Evolutionary conservation across 1,284 basidiomycete species (phyloP).

Genomic region (Coniophora puteana): DNA sequence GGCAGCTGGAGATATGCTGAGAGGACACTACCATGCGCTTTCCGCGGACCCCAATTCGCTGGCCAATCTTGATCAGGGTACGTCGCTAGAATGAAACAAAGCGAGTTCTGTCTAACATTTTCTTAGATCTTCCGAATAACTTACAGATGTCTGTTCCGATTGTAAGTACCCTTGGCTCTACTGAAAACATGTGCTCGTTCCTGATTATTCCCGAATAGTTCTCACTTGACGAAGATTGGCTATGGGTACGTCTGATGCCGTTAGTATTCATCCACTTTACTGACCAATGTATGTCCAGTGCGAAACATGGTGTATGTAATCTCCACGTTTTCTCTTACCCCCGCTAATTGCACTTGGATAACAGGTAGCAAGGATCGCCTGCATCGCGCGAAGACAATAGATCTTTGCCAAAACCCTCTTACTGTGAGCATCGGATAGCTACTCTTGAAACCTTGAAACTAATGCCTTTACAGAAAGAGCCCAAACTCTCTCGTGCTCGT

Average conservation of each 20-base stretch:
- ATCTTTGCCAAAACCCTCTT: slow-evolving; percentile 89
- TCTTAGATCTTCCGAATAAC: slow-evolving; percentile 90
- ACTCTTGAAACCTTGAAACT: neutral
- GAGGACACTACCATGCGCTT: slow-evolving; percentile 89
- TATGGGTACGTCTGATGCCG: slow-evolving; percentile 66
- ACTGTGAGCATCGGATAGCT: slow-evolving; percentile 54
- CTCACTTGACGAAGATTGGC: slow-evolving; percentile 87
- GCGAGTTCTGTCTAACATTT: too few relatives aligned
- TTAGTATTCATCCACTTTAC: slow-evolving; percentile 1
- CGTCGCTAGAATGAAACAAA: slow-evolving; percentile 7
- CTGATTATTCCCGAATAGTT: slow-evolving; percentile 48
- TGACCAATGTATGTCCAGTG: slow-evolving; percentile 44
- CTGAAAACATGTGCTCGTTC: slow-evolving; percentile 3
- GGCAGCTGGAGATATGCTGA: slow-evolving; percentile 86
- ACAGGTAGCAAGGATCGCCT: slow-evolving; percentile 78
- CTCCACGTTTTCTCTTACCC: neutral
- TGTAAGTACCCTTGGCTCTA: slow-evolving; percentile 39
- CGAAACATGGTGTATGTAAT: slow-evolving; percentile 78
- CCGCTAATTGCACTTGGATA: slow-evolving; percentile 8
- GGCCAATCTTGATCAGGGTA: slow-evolving; percentile 93
- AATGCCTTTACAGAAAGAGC: slow-evolving; percentile 73
- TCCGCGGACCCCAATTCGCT: slow-evolving; percentile 93
- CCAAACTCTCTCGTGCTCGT: slow-evolving; percentile 88
- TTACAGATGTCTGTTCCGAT: slow-evolving; percentile 87
- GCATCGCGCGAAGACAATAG: slow-evolving; percentile 83